Base-by-base conservation (phyloP, 768 basidiomycete species). In the Suillus cothurnatus region DNA sequence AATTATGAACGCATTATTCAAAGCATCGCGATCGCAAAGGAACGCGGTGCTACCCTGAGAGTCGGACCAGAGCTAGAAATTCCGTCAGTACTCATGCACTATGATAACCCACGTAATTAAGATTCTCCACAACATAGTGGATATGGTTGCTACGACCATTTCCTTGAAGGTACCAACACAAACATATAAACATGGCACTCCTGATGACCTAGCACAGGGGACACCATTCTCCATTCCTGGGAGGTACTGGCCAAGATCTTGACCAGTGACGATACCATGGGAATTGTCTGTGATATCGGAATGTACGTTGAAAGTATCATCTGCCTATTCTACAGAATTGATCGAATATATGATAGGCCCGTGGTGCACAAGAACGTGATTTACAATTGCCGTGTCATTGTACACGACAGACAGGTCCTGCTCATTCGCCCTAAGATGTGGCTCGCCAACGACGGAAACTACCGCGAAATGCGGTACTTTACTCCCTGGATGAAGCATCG, bases 341-440 rank as follows among this genome's bases (percentile, higher is more conserved):
- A 38, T 19, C 19, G 19, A 9, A 14, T 15, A 15, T 17, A 56
- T 19, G 4, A 17, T 66, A 99, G 97, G 97, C 97, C 97, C 1
- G 86, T 99, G 62, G 86, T 91, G 2, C 97, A 99, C 85, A 98
- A 98, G 85, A 99, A 97, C 74, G 95, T 95, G 56, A 96, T 91
- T 68, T 99, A 98, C 81, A 99, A 99, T 73, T 97, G 95, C 76
- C 90, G 97, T 23, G 83, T 99, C 41, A 90, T 99, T 74, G 87
- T 96, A 50, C 86, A 94, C 73, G 84, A 95, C 78, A 84, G 87
- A 63, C 86, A 93, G 79, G 95, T 99, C 66, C 79, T 98, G 1
- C 87, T 98, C 67, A 99, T 99, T 68, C 88, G 97, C 28, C 97
- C 97, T 0, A 99, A 99, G 81, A 96, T 99, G 96, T 99, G 97